Evolutionary conservation across 2,329 filamentous ascomycete genomes (phyloP).

Genomic region (Penicillium sclerotiorum): DNA sequence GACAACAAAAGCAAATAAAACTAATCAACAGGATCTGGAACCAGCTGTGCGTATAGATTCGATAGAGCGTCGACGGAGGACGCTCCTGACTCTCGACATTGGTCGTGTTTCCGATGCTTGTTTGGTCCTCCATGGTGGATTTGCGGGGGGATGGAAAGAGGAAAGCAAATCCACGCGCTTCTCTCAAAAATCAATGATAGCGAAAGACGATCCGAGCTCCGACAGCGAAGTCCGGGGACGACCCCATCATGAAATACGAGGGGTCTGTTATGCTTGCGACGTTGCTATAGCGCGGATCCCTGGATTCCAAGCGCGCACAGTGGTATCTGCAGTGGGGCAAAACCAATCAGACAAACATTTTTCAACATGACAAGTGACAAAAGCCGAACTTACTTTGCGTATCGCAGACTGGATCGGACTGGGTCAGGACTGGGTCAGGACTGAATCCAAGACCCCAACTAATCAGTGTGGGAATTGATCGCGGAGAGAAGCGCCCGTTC

Average conservation of each 20-base stretch:
- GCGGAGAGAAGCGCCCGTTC: conserved; percentile 6
- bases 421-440: too few relatives aligned
- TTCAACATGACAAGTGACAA: not conserved
- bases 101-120: conserved; percentile 15
- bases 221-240: not conserved
- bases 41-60: conserved; percentile 49
- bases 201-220: too few relatives aligned
- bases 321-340: conserved; percentile 13
- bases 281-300: conserved; percentile 6
- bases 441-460: too few relatives aligned
- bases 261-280: conserved; percentile 1
- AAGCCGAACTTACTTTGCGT: too few relatives aligned
- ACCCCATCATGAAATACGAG: not conserved
- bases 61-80: conserved; percentile 18
- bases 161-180: too few relatives aligned
- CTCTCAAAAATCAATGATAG: too few relatives aligned
- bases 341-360: conserved; percentile 7
- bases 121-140: conserved; percentile 11
- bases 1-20: conserved; percentile 54
- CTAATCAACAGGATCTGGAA: conserved; percentile 53
- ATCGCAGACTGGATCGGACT: not conserved
- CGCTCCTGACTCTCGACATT: not conserved
- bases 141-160: too few relatives aligned
- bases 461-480: too few relatives aligned
- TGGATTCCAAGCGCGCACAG: conserved; percentile 8